phyloP scores from a whole-genome alignment of 1,284 basidiomycete species.

The Psilocybe mexicana region DNA sequence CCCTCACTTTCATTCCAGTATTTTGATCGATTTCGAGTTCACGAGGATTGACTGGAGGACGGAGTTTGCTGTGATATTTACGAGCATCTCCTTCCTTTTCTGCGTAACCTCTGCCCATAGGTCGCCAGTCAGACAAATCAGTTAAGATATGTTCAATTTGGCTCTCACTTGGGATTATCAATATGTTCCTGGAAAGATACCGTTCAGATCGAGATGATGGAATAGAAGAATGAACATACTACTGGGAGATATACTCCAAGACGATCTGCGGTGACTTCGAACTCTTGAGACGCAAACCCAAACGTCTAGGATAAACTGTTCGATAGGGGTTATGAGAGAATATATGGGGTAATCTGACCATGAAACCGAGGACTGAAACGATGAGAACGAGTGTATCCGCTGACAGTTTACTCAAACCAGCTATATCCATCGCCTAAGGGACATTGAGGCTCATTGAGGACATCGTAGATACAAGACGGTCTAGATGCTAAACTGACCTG shows the following conservation, averaged over 20 bases:
- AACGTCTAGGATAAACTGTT: conserved; percentile 45
- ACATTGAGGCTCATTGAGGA: neutral
- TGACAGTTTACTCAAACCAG: conserved; percentile 58
- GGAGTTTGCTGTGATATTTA: conserved; percentile 65
- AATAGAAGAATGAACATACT: conserved; percentile 29
- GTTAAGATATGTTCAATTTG: neutral
- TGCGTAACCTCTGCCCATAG: conserved; percentile 57
- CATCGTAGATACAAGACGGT: neutral
- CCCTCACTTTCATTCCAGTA: conserved; percentile 81
- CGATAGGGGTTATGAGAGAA: neutral
- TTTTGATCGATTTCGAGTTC: conserved; percentile 80
- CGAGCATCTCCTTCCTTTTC: conserved; percentile 76
- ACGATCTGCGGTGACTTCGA: conserved; percentile 79
- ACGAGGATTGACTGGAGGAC: conserved; percentile 69
- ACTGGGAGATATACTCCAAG: conserved; percentile 83
- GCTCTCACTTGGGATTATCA: conserved; percentile 62
- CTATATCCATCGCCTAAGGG: conserved; percentile 76
- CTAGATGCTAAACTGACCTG: conserved; percentile 37
- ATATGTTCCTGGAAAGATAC: conserved; percentile 64
- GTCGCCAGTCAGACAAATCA: neutral
- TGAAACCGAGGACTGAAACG: conserved; percentile 70
- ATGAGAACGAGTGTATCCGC: conserved; percentile 75
- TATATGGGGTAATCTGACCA: conserved; percentile 43
- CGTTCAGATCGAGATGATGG: neutral
- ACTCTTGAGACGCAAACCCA: conserved; percentile 75